Evolutionary conservation across 169 alveolate genomes (phyloP).

Genomic region (Eimeria praecox): DNA sequence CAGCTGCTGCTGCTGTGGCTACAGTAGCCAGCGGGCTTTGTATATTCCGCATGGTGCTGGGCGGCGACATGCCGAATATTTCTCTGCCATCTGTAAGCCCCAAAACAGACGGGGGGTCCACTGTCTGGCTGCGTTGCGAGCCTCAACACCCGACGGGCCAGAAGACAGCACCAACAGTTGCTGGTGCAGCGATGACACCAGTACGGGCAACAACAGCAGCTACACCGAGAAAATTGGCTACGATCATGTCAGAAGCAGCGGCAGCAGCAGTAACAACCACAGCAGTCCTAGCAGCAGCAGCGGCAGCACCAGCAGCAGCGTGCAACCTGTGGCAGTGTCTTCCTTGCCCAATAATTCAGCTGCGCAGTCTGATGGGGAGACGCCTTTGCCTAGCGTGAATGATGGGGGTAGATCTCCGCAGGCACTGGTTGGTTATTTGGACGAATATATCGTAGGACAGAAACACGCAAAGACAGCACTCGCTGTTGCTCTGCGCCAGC

Average conservation of each 20-base stretch:
- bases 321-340: background rate
- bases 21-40: background rate
- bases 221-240: background rate
- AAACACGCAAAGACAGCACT: conserved; percentile 91
- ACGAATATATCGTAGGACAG: conserved; percentile 90
- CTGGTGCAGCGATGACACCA: background rate
- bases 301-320: background rate
- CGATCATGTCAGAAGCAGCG: background rate
- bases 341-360: background rate
- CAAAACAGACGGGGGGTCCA: background rate
- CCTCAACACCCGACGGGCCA: background rate
- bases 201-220: background rate
- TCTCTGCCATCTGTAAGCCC: background rate
- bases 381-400: background rate
- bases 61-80: background rate
- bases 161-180: background rate
- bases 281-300: background rate
- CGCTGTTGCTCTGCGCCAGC: conserved; percentile 89
- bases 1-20: background rate
- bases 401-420: conserved; percentile 77
- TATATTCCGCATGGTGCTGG: background rate
- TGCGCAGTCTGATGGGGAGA: background rate
- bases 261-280: background rate
- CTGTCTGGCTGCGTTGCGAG: background rate
- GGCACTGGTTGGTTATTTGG: conserved; percentile 86